Evolutionary conservation across 106 monocot species (phyloP).

Genomic region (Vanilla planifolia): DNA sequence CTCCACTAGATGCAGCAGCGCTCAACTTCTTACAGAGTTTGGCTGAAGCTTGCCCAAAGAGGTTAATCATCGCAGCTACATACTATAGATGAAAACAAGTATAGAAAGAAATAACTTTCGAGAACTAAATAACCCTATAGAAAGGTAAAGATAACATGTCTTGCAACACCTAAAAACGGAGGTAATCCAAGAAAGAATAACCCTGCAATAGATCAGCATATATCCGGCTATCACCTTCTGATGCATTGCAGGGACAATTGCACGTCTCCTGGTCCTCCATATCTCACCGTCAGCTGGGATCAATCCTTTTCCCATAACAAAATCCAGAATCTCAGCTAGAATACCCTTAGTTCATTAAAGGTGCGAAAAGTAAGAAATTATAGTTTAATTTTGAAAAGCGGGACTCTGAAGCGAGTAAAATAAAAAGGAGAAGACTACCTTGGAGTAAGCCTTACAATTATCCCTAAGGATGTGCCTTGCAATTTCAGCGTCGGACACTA

Average conservation of each 20-base stretch:
- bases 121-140: no score
- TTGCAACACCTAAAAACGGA: no score
- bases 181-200: not conserved
- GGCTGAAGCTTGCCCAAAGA: conserved; percentile 77
- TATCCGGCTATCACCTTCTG: conserved; percentile 49
- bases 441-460: conserved; percentile 89
- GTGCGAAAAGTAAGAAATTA: not conserved
- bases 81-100: conserved; percentile 35
- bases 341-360: conserved; percentile 55
- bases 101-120: no score
- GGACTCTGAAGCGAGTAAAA: not conserved
- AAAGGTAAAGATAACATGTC: not conserved
- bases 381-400: not conserved
- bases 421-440: conserved; percentile 32
- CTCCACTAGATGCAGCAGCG: conserved; percentile 68
- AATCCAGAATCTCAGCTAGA: conserved; percentile 84
- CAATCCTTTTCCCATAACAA: conserved; percentile 97
- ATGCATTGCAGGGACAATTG: conserved; percentile 92
- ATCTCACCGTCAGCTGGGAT: conserved; percentile 89
- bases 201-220: not conserved
- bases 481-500: conserved; percentile 85
- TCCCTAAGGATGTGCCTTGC: conserved; percentile 86
- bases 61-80: conserved; percentile 75
- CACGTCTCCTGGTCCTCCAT: conserved; percentile 80
- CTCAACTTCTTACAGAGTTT: conserved; percentile 83